A percentile compares a stretch with the other conserved stretches of the same genome.
These are phyloP conservation scores for Urochloa ruziziensis DNA, from an alignment of 176 grass and related monocot species.

Conservation along the genomic window DNA sequence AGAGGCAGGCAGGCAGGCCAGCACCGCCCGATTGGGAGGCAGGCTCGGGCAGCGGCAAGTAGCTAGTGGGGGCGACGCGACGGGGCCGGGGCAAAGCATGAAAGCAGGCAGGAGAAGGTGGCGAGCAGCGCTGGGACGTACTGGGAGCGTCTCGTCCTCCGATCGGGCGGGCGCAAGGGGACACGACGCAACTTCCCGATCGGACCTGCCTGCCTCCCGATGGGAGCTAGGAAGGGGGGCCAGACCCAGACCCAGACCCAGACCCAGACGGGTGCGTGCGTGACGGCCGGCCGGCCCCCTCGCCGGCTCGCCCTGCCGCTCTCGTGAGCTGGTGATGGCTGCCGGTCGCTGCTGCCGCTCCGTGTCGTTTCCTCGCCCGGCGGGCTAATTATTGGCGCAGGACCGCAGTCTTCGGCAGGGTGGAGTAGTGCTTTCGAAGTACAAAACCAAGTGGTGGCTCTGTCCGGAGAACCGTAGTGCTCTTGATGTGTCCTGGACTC, in stretches of 20 bases:
- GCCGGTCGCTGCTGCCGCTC: not conserved
- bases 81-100: not conserved
- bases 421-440: not conserved
- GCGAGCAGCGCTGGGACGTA: not conserved
- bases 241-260: too few species aligned
- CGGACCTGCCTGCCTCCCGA: constrained; percentile 10
- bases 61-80: not conserved
- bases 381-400: constrained; percentile 5
- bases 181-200: constrained; percentile 41
- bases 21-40: constrained; percentile 8
- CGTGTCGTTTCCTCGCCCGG: not conserved
- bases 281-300: not conserved
- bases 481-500: not conserved
- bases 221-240: too few species aligned
- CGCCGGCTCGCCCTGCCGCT: not conserved
- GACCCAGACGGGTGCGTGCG: too few species aligned
- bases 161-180: not conserved
- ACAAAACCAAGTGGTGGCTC: not conserved
- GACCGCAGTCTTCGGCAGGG: not conserved
- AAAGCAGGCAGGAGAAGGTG: not conserved
- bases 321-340: not conserved
- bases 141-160: constrained; percentile 6
- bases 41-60: not conserved
- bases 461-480: not conserved
- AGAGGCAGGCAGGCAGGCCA: not conserved